phyloP scores from a whole-genome alignment of 2,329 filamentous ascomycete species.

The Arthrobotrys pseudoclavata region DNA sequence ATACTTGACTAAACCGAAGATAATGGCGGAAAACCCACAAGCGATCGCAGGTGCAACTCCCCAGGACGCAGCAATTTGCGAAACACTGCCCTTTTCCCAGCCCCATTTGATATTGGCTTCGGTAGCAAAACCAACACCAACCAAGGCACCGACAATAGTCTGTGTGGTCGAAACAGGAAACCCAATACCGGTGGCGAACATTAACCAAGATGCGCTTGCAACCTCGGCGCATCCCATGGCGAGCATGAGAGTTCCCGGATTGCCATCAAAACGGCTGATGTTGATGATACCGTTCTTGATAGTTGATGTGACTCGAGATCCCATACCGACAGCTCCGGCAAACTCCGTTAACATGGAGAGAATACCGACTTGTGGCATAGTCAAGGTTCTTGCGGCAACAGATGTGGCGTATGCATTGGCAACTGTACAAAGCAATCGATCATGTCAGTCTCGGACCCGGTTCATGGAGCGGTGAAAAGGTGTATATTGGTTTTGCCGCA shows the following conservation, averaged over 20 bases:
- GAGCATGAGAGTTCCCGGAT: slow-evolving; percentile 70
- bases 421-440: slow-evolving; percentile 68
- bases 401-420: slow-evolving; percentile 85
- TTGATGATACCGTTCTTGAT: slow-evolving; percentile 77
- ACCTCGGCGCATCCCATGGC: slow-evolving; percentile 72
- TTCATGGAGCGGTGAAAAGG: neutral
- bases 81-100: slow-evolving; percentile 70
- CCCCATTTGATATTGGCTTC: slow-evolving; percentile 72
- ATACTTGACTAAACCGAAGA: slow-evolving; percentile 73
- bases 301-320: slow-evolving; percentile 78
- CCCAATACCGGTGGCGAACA: slow-evolving; percentile 70
- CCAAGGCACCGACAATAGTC: slow-evolving; percentile 66
- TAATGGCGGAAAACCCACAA: slow-evolving; percentile 70
- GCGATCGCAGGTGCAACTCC: slow-evolving; percentile 73
- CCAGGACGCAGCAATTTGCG: slow-evolving; percentile 75
- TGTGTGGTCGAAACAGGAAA: slow-evolving; percentile 71
- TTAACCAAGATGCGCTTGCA: slow-evolving; percentile 70
- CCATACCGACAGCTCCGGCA: slow-evolving; percentile 76
- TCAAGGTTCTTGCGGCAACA: slow-evolving; percentile 81
- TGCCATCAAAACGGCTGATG: slow-evolving; percentile 66
- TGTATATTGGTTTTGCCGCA: neutral
- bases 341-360: slow-evolving; percentile 77
- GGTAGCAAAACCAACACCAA: slow-evolving; percentile 69
- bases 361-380: slow-evolving; percentile 78
- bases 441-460: neutral